Base-by-base conservation (phyloP, 75 land plant species). In the Sequoia sempervirens region DNA sequence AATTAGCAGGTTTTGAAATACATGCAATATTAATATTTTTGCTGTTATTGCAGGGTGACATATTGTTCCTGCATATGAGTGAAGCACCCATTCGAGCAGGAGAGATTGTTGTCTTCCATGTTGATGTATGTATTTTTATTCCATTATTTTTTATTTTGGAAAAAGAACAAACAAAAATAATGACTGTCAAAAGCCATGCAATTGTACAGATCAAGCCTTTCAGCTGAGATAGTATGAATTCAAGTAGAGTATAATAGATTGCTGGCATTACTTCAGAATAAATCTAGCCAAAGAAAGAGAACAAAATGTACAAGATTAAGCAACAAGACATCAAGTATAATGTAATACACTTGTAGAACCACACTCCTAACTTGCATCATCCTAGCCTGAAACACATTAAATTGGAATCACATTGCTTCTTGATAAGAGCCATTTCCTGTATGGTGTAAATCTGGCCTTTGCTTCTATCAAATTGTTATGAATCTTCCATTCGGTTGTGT, bases 81-180 rank as follows among this genome's bases (percentile, higher is more conserved):
- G 89, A 96, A 56, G 94, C 95, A 82, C 99, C 99, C 32, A 94
- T 97, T 85, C 95, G 96, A 36, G 87, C 98, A 58, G 99, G 99
- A 32, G 99, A 97, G 84, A 96, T 97, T 74, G 98, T 97, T 38
- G 99, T 97, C 9, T 97, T 92, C 76, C 89, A 96, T 89, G 88
- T 96, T 61, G 98, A 97, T 87, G 97, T 95, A 91, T 40, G 96
- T 88, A 26, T 53, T 38, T 15, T 37, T 72, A 37, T 56, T 43
- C 46, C 46, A 43, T 43, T 43, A 5, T 43, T 43, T 43, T 43
- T 43, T 5, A 43, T 43, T 64, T 83, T 61, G 7, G 84, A 10
- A 30, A 40, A 52, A 80, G 7, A 1, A n/a, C 46, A 43, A 66
- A 66, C 28, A 8, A 66, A n/a, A 28, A n/a, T 66, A 26, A 5